phyloP scores from a whole-genome alignment of 208 protist genomes.

The Crithidia acanthocephali region DNA sequence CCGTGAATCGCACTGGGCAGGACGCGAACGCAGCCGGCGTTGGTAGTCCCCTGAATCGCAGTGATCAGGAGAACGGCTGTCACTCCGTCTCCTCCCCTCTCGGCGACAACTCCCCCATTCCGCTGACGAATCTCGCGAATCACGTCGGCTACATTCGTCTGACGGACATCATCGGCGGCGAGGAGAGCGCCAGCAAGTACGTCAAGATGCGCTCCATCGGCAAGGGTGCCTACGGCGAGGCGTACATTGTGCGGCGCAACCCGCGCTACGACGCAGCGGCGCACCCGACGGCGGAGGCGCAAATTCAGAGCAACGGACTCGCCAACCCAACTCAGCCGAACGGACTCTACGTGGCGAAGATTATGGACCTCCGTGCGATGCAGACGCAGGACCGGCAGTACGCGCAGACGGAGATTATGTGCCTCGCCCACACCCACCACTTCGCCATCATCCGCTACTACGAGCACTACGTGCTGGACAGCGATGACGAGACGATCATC shows the following conservation, averaged over 20 bases:
- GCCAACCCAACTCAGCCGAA: conserved; percentile 41
- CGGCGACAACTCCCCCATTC: conserved; percentile 26
- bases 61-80: neutral
- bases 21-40: neutral
- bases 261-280: conserved; percentile 40
- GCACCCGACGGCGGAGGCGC: conserved; percentile 34
- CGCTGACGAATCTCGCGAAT: neutral
- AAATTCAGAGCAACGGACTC: conserved; percentile 34
- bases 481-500: conserved; percentile 73
- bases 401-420: conserved; percentile 88
- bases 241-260: conserved; percentile 79
- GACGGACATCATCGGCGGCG: conserved; percentile 32
- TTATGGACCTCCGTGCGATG: conserved; percentile 84
- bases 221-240: conserved; percentile 93
- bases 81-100: conserved; percentile 1
- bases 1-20: neutral
- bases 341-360: conserved; percentile 80
- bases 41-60: neutral
- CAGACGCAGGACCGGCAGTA: conserved; percentile 64
- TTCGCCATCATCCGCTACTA: conserved; percentile 87
- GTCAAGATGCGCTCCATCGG: conserved; percentile 73
- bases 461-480: conserved; percentile 81
- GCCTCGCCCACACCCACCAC: conserved; percentile 81
- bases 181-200: conserved; percentile 53
- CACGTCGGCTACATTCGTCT: conserved; percentile 39